Base-by-base conservation (phyloP, 768 basidiomycete species). In the Tylopilus felleus region DNA sequence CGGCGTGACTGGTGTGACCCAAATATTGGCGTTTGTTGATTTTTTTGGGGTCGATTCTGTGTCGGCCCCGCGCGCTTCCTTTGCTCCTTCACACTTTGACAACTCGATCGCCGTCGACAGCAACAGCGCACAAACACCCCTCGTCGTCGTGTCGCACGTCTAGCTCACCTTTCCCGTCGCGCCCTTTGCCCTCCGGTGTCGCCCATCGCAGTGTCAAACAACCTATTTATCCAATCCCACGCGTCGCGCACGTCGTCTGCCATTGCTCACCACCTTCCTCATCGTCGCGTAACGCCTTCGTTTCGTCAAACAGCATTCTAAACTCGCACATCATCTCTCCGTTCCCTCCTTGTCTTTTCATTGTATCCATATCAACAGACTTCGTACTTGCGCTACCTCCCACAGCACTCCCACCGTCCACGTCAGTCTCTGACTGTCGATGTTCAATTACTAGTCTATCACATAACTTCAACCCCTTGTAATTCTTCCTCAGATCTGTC, bases 81-180 rank as follows among this genome's bases (percentile, higher is more conserved):
- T 69, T 71, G 58, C 65, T 69, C 74, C 70, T 72, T 75, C 72
- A 68, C 74, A 70, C 69, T 61, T 70, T 70, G 69, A 70, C 68
- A 66, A 73, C 72, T 75, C 70, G 74, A 78, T 76, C 78, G 73
- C 72, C 76, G 72, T 70, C 73, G 77, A 74, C 74, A 65, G 61
- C 71, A 69, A 67, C 77, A 75, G 72, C 73, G 75, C 71, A 68
- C 70, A 67, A 70, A 65, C 66, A 64, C 67, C 65, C 65, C 59
- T 69, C 71, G 69, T 70, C 76, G 71, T 72, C 67, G 74, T 68
- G 67, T 58, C 59, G 61, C 66, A 67, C 74, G 65, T 66, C 66
- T 51, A 61, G 52, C 62, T 52, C 41, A 33, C 35, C 50, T 48
- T 33, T 47, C 47, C 54, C 58, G 59, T 65, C 59, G 64, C 60